Percentiles rank a stretch among this genome's conserved stretches.
Evolutionary conservation across 108 stramenopile genomes (phyloP).

Genomic region (Heterococcus sp.): DNA sequence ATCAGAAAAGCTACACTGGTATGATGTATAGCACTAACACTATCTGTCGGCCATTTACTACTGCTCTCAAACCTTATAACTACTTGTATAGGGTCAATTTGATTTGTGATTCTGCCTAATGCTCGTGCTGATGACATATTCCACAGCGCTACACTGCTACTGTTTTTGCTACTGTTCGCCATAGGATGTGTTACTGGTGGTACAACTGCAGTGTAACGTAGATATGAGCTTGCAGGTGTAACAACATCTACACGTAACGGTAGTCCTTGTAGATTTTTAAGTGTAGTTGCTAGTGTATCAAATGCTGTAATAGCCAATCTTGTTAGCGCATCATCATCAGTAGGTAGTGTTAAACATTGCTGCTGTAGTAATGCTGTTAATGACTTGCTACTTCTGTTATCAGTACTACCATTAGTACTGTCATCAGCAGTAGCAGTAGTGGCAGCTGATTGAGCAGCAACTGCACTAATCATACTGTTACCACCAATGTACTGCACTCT

Average conservation of each 20-base stretch:
- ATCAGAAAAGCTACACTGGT: constrained; percentile 23
- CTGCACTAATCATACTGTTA: not conserved
- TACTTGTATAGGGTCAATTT: constrained; percentile 5
- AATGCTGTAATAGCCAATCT: constrained; percentile 4
- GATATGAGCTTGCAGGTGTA: constrained; percentile 1
- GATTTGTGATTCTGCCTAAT: constrained; percentile 1
- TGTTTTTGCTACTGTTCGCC: constrained; percentile 7
- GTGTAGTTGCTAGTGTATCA: not conserved
- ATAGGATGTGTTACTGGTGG: constrained; percentile 19
- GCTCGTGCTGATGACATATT: not conserved
- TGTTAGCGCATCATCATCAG: constrained; percentile 30
- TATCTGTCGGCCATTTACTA: constrained; percentile 23
- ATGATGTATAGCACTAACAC: constrained; percentile 13
- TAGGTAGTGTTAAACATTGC: not conserved
- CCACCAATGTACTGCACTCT: too few species aligned
- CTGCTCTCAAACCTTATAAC: constrained; percentile 21
- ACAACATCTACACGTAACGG: constrained; percentile 29
- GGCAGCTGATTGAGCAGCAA: too few species aligned
- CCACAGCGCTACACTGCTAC: not conserved
- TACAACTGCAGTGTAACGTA: constrained; percentile 27
- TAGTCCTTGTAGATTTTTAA: constrained; percentile 14
- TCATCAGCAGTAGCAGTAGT: not conserved
- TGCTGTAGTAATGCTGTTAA: not conserved
- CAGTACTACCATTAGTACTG: not conserved
- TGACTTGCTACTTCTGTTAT: not conserved